These are phyloP conservation scores for Actinidia arguta DNA, from an alignment of 179 eudicot genomes.

Conservation along the genomic window DNA sequence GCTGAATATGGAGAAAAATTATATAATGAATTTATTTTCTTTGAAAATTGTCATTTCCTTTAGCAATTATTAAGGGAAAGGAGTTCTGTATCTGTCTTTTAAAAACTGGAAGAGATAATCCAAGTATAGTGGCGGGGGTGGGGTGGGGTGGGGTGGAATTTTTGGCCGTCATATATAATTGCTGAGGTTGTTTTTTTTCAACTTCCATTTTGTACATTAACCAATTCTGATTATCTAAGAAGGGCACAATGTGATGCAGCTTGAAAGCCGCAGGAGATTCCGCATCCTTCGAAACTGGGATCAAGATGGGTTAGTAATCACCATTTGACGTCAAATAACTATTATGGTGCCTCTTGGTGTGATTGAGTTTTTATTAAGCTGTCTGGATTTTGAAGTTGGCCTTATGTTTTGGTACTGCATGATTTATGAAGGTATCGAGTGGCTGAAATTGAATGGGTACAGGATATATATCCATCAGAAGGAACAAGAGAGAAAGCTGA, in stretches of 20 bases:
- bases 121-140: no score
- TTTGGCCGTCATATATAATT: not conserved
- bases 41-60: not conserved
- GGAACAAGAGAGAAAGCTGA: constrained; percentile 76
- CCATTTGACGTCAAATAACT: not conserved
- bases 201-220: not conserved
- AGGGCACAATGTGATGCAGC: constrained; percentile 48
- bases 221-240: constrained; percentile 2
- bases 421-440: constrained; percentile 72
- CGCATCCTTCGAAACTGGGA: constrained; percentile 86
- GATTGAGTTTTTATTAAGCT: not conserved
- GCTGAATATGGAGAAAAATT: not conserved
- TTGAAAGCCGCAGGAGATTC: constrained; percentile 95
- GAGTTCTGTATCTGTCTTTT: not conserved
- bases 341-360: not conserved
- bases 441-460: constrained; percentile 93
- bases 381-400: constrained; percentile 12
- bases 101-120: not conserved
- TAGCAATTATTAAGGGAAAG: not conserved
- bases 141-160: no score
- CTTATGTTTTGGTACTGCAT: constrained; percentile 14
- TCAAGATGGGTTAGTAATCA: constrained; percentile 92
- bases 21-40: not conserved
- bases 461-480: constrained; percentile 65
- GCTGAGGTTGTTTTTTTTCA: not conserved